Evolutionary conservation across 805 yeast genomes (phyloP), one percentile per base, ranked within the genome.

Genomic region (Yamadazyma laniorum): DNA sequence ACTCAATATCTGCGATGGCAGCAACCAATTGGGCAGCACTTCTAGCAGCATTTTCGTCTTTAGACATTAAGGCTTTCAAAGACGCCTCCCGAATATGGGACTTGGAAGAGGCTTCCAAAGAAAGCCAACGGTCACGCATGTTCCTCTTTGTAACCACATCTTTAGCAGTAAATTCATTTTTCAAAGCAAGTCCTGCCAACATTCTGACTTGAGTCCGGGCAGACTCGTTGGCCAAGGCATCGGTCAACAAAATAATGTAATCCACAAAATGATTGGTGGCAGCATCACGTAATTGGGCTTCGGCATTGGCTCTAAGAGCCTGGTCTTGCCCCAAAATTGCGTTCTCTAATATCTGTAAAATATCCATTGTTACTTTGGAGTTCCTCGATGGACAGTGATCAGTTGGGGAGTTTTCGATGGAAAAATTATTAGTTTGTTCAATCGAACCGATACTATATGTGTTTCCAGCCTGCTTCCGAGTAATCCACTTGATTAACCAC

Each of bases 21-120:
- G 98, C 95, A 35, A 93, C 91, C 48, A 91, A 72, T 68, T 91
- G 97, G 17, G 99, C 96, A 18, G 91, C 83, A 19, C 95, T 75
- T 41, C 81, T 79, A 22, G 95, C 93, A 39, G 91, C 96, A 53
- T 87, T 77, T 47, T 78, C 85, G 51, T 80, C 78, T n/a, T 67
- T 58, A 13, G 85, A 72, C 39, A 82, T 59, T 39, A 93, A 75
- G 3, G 90, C 77, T 30, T 65, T 63, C 34, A 91, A 60, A 4
- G 67, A 53, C 21, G 74, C 70, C 31, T 73, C 70, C 66, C 87
- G 89, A 56, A 91, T 82, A 46, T 77, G 76, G 6, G 64, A 54
- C 60, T 80, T 86, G 21, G 77, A 67, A 4, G 64, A 70, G 2
- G 53, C 56, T 39, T 78, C 85, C 41, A 88, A 58, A 18, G 70